Base-by-base conservation (phyloP, 768 basidiomycete genomes). In the Pleurotus pulmonarius region DNA sequence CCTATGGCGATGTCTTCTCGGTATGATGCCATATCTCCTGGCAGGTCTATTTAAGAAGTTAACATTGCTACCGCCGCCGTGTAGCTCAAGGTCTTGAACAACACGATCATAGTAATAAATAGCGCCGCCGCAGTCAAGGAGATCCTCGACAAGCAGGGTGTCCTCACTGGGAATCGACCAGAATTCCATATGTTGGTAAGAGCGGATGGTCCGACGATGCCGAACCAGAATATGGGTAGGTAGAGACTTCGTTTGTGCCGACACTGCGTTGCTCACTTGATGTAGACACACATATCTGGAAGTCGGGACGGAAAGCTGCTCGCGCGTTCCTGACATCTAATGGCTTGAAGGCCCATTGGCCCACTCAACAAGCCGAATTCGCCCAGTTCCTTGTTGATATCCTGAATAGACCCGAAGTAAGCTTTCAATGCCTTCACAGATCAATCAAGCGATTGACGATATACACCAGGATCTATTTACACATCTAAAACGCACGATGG, bases 331-430 rank as follows among this genome's bases (percentile, higher is more conserved):
- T 67, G 37, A 67, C 59, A 7, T 53, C 53, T 6, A 58, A 65
- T 38, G 62, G 60, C 1, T 62, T 58, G 40, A 49, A 57, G 11
- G 43, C 51, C 40, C 63, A 62, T 52, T 49, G 65, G 9, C 67
- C 63, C 4, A 63, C 67, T 7, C 69, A 68, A 52, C 56, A 54
- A 9, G 69, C 65, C 1, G 69, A 70, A 55, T 49, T 66, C 11
- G 53, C 60, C 20, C 70, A 69, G 55, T 59, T 71, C 29, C 58
- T 71, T 58, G 56, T 64, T 25, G 70, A 71, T 29, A 34, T 72
- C 9, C 41, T 72, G 29, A 58, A 61, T 12, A 45, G 59, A 3
- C 69, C 70, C 8, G 57, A 67, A 55, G 70, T 71, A 46, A 5
- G 56, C 18, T 11, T 43, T 4, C 6, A 15, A 13, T 6, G 6